Percentiles rank a stretch among this genome's conserved stretches.
These are phyloP conservation scores for Iberis pinnata DNA, from an alignment of 345 rosid genomes.

Conservation along the genomic window DNA sequence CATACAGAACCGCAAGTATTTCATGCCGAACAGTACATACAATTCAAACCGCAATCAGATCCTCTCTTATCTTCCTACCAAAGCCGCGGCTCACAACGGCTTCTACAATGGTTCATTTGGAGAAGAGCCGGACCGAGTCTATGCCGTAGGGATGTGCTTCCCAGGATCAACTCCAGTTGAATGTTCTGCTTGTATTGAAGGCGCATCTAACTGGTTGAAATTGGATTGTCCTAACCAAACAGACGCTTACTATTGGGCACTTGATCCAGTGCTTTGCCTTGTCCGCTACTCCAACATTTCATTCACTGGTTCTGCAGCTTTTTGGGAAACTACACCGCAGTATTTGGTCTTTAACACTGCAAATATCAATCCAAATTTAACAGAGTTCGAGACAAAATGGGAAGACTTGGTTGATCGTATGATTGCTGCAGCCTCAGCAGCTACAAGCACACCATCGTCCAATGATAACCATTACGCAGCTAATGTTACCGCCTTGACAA, in stretches of 20 bases:
- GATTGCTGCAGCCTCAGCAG: slow-evolving; percentile 14
- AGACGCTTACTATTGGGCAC: neutral
- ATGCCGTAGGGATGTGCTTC: slow-evolving; percentile 25
- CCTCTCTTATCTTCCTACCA: slow-evolving; percentile 25
- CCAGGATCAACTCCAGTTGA: slow-evolving; percentile 21
- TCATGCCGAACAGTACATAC: slow-evolving; percentile 23
- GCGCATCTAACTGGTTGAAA: neutral
- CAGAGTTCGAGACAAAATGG: neutral
- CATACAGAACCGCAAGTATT: slow-evolving; percentile 6
- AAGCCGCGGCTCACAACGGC: slow-evolving; percentile 9
- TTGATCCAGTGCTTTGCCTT: neutral
- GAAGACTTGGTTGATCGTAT: neutral
- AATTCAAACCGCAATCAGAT: slow-evolving; percentile 18
- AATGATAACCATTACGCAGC: slow-evolving; percentile 5
- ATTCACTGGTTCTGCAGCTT: neutral
- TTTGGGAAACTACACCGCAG: neutral
- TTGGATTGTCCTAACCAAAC: slow-evolving; percentile 22
- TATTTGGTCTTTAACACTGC: neutral
- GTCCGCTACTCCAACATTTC: slow-evolving; percentile 19
- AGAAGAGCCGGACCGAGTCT: slow-evolving; percentile 18
- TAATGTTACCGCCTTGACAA: neutral
- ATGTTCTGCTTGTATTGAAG: slow-evolving; percentile 16
- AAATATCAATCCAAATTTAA: neutral
- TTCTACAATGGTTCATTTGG: slow-evolving; percentile 25
- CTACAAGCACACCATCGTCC: slow-evolving; percentile 7